phyloP scores from a whole-genome alignment of 768 basidiomycete genomes.

The Glaciozyma antarctica region DNA sequence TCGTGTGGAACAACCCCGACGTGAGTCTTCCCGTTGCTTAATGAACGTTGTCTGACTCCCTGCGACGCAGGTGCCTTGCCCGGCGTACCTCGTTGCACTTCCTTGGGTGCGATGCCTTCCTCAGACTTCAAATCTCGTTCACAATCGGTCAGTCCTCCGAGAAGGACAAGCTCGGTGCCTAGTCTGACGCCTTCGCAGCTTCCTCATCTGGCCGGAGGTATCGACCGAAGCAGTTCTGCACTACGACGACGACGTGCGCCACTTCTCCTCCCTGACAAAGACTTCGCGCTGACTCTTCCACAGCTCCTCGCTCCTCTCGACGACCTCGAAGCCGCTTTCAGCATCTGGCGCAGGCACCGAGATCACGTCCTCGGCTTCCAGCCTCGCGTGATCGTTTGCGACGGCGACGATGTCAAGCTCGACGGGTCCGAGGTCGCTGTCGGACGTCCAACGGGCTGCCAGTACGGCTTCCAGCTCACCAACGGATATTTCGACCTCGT shows the following conservation, averaged over 20 bases:
- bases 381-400: constrained; percentile 2
- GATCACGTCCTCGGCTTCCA: constrained; percentile 8
- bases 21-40: background rate
- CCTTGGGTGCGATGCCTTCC: constrained; percentile 4
- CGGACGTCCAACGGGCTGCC: background rate
- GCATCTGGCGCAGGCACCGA: background rate
- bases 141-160: background rate
- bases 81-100: background rate
- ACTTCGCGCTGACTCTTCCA: too few species aligned
- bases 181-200: background rate
- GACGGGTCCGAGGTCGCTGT: too few species aligned
- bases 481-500: background rate
- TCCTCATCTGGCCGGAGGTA: constrained; percentile 6
- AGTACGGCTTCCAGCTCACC: background rate
- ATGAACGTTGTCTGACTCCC: background rate
- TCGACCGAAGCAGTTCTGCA: constrained; percentile 6
- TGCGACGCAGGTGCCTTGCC: background rate
- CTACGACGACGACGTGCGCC: constrained; percentile 2
- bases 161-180: background rate
- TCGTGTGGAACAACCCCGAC: constrained; percentile 3
- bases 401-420: background rate
- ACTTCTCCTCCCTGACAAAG: too few species aligned
- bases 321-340: constrained; percentile 8
- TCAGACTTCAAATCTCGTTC: background rate
- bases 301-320: constrained; percentile 1